These are phyloP conservation scores for Trichosporon sp. DNA, from an alignment of 1,284 basidiomycete species.

Conservation along the genomic window DNA sequence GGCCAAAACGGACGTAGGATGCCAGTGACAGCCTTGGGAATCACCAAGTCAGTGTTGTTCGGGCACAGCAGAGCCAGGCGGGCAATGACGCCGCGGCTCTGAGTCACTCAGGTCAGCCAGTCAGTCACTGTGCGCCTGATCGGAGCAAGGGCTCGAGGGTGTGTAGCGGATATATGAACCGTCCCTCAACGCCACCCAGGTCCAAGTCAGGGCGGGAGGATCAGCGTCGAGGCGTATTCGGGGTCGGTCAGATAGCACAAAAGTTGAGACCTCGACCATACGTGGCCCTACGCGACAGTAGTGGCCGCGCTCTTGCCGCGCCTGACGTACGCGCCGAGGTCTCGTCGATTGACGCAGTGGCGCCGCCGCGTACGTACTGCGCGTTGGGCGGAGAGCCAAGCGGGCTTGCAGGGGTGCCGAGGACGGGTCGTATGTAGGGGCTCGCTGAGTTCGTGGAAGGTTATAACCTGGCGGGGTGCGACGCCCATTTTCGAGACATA, in stretches of 20 bases:
- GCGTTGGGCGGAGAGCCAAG: no score
- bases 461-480: neutral
- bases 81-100: slow-evolving; percentile 9
- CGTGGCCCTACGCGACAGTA: no score
- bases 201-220: neutral
- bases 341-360: no score
- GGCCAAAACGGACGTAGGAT: neutral
- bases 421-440: neutral
- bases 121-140: slow-evolving; percentile 2
- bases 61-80: neutral
- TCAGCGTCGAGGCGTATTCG: neutral
- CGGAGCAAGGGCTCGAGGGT: neutral
- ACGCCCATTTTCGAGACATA: neutral
- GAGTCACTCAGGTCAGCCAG: neutral
- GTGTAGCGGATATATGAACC: neutral
- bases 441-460: neutral
- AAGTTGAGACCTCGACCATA: no score
- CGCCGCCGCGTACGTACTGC: no score
- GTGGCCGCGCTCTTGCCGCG: neutral
- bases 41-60: neutral
- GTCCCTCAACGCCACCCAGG: neutral
- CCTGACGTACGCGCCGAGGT: neutral
- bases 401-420: neutral
- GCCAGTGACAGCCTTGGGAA: neutral
- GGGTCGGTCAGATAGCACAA: neutral